Base-by-base conservation (phyloP, 83 land plant species). In the Diphasiastrum complanatum region DNA sequence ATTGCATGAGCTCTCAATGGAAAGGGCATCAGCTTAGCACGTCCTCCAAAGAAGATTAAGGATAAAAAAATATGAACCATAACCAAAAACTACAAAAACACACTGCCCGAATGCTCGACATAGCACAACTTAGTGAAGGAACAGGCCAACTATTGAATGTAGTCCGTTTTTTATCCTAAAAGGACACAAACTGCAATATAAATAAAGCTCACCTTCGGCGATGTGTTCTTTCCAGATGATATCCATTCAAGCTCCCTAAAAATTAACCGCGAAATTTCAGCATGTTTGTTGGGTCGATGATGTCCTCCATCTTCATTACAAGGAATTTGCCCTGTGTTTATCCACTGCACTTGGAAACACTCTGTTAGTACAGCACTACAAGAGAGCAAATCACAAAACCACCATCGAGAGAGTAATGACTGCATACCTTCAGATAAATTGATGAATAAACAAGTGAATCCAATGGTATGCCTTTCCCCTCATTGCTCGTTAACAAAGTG, bases 231-330 rank as follows among this genome's bases (percentile, higher is more conserved):
- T 26, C 54, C 75, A 46, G 60, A 69, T 12, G 73, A 54, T 2
- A 86, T 69, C 55, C 81, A 67, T 68, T 93, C 99, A 64, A 93
- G 68, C 71, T 93, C 99, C 71, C 86, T 80, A 66, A 93, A 93
- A 55, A 86, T 93, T 49, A 51, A 59, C 60, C 91, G 76, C 4
- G 99, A 83, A 50, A 89, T 93, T 68, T 85, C 96, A 54, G 99
- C 99, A 75, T 89, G 96, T 61, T 79, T 83, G 67, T 82, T 93
- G 55, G 99, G 99, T 32, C 99, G 70, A 64, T 86, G 85, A 75
- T 93, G 99, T 2, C 96, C 97, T 26, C 99, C 99, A 77, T 75
- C 99, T 67, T 93, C 99, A 77, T 72, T 85, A 68, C 99, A 93
- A 24, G 83, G 86, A 55, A 93, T 89, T 63, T 93, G 96, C 30